Percentiles rank a stretch among this genome's conserved stretches.
Conservation (phyloP, 805 yeast genomes). For the Brettanomyces nanus region DNA sequence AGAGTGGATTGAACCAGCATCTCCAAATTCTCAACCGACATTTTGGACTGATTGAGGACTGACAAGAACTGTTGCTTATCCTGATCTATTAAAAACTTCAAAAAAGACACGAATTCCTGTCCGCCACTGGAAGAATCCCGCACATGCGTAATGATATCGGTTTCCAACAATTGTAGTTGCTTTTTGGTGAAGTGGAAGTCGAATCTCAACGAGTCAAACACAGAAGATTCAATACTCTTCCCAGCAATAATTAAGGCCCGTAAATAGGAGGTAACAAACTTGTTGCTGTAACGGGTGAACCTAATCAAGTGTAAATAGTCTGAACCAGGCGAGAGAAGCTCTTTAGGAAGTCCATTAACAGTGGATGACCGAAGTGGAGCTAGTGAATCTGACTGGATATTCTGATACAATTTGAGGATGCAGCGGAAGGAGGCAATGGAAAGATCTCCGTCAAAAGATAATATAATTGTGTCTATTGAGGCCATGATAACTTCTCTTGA, state of each 20-base stretch:
- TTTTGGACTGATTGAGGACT: slow-evolving; percentile 27
- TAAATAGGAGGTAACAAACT: slow-evolving; percentile 23
- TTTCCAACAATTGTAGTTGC: slow-evolving; percentile 17
- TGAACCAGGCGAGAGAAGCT: slow-evolving; percentile 13
- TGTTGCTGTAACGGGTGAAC: slow-evolving; percentile 12
- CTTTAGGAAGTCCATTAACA: slow-evolving; percentile 15
- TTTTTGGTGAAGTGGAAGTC: slow-evolving; percentile 8
- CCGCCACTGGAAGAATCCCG: slow-evolving; percentile 6
- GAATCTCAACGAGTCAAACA: slow-evolving; percentile 1
- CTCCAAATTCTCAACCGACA: slow-evolving; percentile 43
- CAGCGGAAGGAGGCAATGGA: slow-evolving; percentile 35
- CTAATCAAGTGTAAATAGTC: slow-evolving; percentile 14
- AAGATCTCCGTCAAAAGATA: slow-evolving; percentile 13
- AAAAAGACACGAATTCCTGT: slow-evolving; percentile 24
- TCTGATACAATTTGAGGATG: slow-evolving; percentile 40
- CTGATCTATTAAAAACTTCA: slow-evolving; percentile 28
- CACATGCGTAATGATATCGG: slow-evolving; percentile 15
- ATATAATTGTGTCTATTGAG: slow-evolving; percentile 48
- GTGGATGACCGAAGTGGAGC: slow-evolving; percentile 20
- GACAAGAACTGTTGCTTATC: slow-evolving; percentile 32
- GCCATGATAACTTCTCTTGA: slow-evolving; percentile 49
- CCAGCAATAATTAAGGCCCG: slow-evolving; percentile 17
- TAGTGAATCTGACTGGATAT: slow-evolving; percentile 28
- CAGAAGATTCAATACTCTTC: slow-evolving; percentile 5
- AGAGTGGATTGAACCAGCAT: slow-evolving; percentile 64